A percentile compares a stretch with the other conserved stretches of the same genome.
These are phyloP conservation scores for Coniochaeta prunicola DNA, from an alignment of 2,329 filamentous ascomycete genomes.

Conservation along the genomic window DNA sequence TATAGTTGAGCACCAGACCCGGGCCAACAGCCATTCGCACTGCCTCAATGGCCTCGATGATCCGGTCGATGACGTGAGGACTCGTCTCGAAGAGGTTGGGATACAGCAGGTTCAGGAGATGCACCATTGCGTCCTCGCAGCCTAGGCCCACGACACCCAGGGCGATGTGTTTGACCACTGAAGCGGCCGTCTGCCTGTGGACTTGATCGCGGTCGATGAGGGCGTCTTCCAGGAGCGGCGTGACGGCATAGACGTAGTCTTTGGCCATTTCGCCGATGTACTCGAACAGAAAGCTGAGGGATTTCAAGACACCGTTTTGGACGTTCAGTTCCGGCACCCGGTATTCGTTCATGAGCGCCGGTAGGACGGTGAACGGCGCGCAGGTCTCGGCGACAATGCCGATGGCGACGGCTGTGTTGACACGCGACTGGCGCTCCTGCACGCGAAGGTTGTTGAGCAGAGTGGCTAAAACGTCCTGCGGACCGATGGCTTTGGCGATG, in stretches of 20 bases:
- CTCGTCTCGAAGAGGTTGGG: constrained; percentile 97
- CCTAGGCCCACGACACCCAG: constrained; percentile 95
- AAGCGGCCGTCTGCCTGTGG: constrained; percentile 91
- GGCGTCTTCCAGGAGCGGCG: constrained; percentile 89
- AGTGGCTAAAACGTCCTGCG: constrained; percentile 92
- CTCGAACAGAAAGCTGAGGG: constrained; percentile 93
- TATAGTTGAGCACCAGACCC: constrained; percentile 92
- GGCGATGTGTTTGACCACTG: constrained; percentile 95
- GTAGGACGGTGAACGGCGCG: constrained; percentile 96
- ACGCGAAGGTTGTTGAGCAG: constrained; percentile 94
- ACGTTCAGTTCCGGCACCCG: constrained; percentile 97
- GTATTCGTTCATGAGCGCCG: constrained; percentile 98
- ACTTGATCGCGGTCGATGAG: constrained; percentile 98
- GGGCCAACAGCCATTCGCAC: constrained; percentile 90
- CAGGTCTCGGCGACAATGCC: constrained; percentile 98
- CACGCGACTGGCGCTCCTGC: constrained; percentile 94
- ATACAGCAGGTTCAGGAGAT: constrained; percentile 91
- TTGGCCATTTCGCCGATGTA: constrained; percentile 99
- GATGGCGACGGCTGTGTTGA: constrained; percentile 97
- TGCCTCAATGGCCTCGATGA: constrained; percentile 95
- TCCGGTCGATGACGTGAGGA: constrained; percentile 95
- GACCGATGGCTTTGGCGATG: constrained; percentile 97
- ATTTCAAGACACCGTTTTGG: constrained; percentile 96
- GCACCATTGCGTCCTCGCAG: constrained; percentile 97
- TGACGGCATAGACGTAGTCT: constrained; percentile 98